phyloP scores from a whole-genome alignment of 345 rosid species.

The Alliaria petiolata region DNA sequence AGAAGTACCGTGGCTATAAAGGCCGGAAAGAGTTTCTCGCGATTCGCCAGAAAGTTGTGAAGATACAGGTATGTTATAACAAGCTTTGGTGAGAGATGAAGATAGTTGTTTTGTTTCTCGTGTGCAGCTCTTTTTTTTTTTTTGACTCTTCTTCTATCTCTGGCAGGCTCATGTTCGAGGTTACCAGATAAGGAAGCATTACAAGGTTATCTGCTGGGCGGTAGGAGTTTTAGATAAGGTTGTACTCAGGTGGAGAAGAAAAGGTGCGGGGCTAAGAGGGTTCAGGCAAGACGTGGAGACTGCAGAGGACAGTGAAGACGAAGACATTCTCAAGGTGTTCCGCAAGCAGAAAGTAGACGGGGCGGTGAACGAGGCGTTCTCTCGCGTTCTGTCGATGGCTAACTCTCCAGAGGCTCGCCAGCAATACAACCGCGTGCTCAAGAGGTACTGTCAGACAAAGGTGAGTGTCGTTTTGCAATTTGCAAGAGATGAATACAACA shows the following conservation, averaged over 20 bases:
- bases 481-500: neutral
- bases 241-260: slow-evolving; percentile 84
- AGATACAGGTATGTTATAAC: slow-evolving; percentile 99
- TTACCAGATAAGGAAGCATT: slow-evolving; percentile 79
- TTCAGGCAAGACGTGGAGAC: slow-evolving; percentile 45
- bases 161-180: slow-evolving; percentile 96
- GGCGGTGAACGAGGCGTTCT: slow-evolving; percentile 68
- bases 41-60: slow-evolving; percentile 79
- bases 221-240: slow-evolving; percentile 85
- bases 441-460: slow-evolving; percentile 69
- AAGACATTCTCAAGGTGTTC: slow-evolving; percentile 87
- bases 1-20: slow-evolving; percentile 93
- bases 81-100: too few relatives aligned
- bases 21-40: slow-evolving; percentile 66
- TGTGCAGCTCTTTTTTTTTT: too few relatives aligned
- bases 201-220: slow-evolving; percentile 87
- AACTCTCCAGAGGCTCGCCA: slow-evolving; percentile 74
- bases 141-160: too few relatives aligned
- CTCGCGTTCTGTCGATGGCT: slow-evolving; percentile 81
- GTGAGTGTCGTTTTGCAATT: slow-evolving; percentile 26
- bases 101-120: too few relatives aligned
- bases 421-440: slow-evolving; percentile 85
- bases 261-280: slow-evolving; percentile 81
- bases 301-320: slow-evolving; percentile 68
- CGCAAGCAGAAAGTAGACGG: slow-evolving; percentile 85